Conservation (phyloP, 805 yeast genomes). For the Cyberlindnera maclurae region DNA sequence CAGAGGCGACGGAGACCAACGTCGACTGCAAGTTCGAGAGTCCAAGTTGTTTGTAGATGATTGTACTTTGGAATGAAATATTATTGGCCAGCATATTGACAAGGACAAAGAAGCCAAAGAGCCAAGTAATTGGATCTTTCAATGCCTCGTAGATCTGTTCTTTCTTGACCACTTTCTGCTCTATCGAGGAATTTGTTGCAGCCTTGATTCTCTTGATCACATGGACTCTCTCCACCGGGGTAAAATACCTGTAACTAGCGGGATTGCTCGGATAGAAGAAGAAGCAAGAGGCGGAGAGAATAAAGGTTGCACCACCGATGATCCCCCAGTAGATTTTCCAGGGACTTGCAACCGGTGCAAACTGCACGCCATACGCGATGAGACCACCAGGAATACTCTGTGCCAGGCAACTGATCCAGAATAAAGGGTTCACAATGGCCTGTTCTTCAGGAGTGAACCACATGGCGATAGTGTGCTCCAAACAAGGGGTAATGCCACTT, state of each 20-base stretch:
- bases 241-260: constrained; percentile 33
- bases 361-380: constrained; percentile 11
- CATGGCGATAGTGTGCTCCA: constrained; percentile 35
- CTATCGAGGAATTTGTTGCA: constrained; percentile 31
- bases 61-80: constrained; percentile 32
- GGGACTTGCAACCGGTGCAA: constrained; percentile 15
- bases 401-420: constrained; percentile 20
- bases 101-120: constrained; percentile 28
- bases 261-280: constrained; percentile 45
- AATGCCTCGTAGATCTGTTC: constrained; percentile 34
- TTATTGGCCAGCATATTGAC: constrained; percentile 39
- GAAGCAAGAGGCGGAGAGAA: constrained; percentile 24
- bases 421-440: constrained; percentile 38
- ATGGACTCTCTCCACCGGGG: constrained; percentile 35
- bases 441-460: constrained; percentile 35
- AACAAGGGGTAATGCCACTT: constrained; percentile 27
- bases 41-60: constrained; percentile 34
- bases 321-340: constrained; percentile 45
- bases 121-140: constrained; percentile 33
- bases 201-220: constrained; percentile 32
- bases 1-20: constrained; percentile 38
- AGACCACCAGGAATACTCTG: constrained; percentile 13
- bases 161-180: constrained; percentile 33
- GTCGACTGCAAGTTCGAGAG: constrained; percentile 35
- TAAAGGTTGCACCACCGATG: constrained; percentile 39